phyloP scores from a whole-genome alignment of 2,329 filamentous ascomycete species.

The Sordariomycetes sp. region DNA sequence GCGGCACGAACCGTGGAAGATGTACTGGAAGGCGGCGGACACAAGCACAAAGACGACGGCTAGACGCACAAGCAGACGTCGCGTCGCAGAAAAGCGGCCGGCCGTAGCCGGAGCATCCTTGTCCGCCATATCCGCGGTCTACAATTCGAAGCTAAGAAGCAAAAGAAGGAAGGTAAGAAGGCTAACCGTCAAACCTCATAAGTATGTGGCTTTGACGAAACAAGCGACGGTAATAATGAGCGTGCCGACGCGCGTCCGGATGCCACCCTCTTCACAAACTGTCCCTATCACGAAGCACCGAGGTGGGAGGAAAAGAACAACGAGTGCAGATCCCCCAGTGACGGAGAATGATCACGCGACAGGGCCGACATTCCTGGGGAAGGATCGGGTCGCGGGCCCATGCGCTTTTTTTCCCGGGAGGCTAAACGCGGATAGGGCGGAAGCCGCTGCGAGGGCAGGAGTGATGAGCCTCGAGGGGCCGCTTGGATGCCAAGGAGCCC shows the following conservation, averaged over 20 bases:
- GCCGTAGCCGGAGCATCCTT: background rate
- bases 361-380: background rate
- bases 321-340: background rate
- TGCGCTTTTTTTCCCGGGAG: background rate
- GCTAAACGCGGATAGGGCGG: background rate
- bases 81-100: background rate
- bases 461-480: background rate
- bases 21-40: background rate
- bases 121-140: background rate
- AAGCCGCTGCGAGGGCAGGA: background rate
- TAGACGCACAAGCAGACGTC: background rate
- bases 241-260: background rate
- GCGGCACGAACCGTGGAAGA: background rate
- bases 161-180: background rate
- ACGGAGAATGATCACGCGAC: background rate
- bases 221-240: background rate
- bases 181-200: background rate
- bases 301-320: background rate
- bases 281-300: background rate
- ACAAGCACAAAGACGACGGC: background rate
- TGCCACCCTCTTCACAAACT: background rate
- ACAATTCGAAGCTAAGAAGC: background rate
- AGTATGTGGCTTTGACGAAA: background rate
- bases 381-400: background rate
- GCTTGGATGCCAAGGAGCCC: too few species aligned